Percentiles rank a stretch among this genome's conserved stretches.
Evolutionary conservation across 2,329 filamentous ascomycete genomes (phyloP).

Genomic region (Arthrobotrys iridis): DNA sequence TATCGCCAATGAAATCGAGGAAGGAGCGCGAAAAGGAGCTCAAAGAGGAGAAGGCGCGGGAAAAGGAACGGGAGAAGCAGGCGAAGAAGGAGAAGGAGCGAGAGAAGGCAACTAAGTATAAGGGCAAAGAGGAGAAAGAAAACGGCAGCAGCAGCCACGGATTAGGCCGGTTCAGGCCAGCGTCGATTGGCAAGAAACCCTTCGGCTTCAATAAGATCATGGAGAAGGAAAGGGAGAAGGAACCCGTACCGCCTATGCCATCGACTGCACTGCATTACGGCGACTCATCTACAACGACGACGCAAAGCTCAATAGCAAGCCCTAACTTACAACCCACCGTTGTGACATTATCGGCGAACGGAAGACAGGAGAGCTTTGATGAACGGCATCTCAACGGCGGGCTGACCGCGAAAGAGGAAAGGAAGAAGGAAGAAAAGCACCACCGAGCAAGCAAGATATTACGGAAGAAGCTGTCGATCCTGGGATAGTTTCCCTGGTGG

Average conservation of each 20-base stretch:
- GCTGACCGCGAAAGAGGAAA: slow-evolving; percentile 24
- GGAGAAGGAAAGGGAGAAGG: slow-evolving; percentile 49
- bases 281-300: slow-evolving; percentile 44
- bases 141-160: slow-evolving; percentile 45
- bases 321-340: slow-evolving; percentile 28
- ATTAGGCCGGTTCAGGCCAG: slow-evolving; percentile 42
- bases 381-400: slow-evolving; percentile 29
- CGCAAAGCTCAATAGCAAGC: slow-evolving; percentile 32
- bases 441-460: slow-evolving; percentile 51
- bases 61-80: slow-evolving; percentile 55
- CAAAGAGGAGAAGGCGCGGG: slow-evolving; percentile 55
- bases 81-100: slow-evolving; percentile 49
- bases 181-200: slow-evolving; percentile 50
- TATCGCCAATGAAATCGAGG: slow-evolving; percentile 55
- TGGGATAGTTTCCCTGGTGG: slow-evolving; percentile 47
- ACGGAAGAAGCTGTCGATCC: slow-evolving; percentile 53
- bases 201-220: slow-evolving; percentile 45
- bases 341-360: slow-evolving; percentile 20
- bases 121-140: slow-evolving; percentile 48
- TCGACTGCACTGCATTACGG: slow-evolving; percentile 44
- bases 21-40: slow-evolving; percentile 55
- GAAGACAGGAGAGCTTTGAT: slow-evolving; percentile 29
- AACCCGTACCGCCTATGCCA: slow-evolving; percentile 42
- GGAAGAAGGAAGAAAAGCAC: slow-evolving; percentile 48
- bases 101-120: slow-evolving; percentile 33